phyloP scores from a whole-genome alignment of 2,329 filamentous ascomycete genomes.

The Penicillium crustosum region DNA sequence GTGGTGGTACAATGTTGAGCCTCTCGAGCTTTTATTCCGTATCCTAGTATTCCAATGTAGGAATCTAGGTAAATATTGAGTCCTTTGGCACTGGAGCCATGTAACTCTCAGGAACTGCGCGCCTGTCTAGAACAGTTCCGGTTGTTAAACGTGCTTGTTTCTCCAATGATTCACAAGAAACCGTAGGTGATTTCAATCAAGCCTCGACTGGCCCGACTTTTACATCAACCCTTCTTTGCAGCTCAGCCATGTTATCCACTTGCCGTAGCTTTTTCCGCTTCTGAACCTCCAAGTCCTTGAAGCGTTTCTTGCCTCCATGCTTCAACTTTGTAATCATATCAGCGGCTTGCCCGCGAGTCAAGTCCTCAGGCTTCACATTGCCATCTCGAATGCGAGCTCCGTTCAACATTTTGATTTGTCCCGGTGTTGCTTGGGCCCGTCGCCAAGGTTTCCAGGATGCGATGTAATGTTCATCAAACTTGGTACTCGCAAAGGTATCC shows the following conservation, averaged over 20 bases:
- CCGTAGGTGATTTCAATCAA: slow-evolving; percentile 1
- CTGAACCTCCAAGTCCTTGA: slow-evolving; percentile 54
- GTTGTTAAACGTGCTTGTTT: background rate
- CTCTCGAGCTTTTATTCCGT: background rate
- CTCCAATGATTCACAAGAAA: too few relatives aligned
- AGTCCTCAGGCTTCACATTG: slow-evolving; percentile 35
- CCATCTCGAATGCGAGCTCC: slow-evolving; percentile 30
- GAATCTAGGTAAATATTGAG: background rate
- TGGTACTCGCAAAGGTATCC: slow-evolving; percentile 72
- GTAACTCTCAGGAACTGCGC: background rate
- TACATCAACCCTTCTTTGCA: slow-evolving; percentile 34
- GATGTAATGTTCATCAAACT: slow-evolving; percentile 69
- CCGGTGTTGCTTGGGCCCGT: slow-evolving; percentile 57
- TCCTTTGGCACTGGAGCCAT: background rate
- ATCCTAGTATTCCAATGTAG: background rate
- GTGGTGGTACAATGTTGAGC: background rate
- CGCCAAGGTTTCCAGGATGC: slow-evolving; percentile 69
- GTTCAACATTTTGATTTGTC: slow-evolving; percentile 49
- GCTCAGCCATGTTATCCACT: slow-evolving; percentile 14
- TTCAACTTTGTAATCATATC: slow-evolving; percentile 94
- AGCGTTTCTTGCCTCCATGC: slow-evolving; percentile 70
- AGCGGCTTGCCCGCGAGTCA: slow-evolving; percentile 77
- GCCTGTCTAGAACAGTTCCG: background rate
- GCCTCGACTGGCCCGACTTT: slow-evolving; percentile 49
- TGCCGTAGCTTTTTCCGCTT: slow-evolving; percentile 16